These are phyloP conservation scores for Rhipidocladum racemiflorum DNA, from an alignment of 176 grass and related monocot species.

Conservation along the genomic window DNA sequence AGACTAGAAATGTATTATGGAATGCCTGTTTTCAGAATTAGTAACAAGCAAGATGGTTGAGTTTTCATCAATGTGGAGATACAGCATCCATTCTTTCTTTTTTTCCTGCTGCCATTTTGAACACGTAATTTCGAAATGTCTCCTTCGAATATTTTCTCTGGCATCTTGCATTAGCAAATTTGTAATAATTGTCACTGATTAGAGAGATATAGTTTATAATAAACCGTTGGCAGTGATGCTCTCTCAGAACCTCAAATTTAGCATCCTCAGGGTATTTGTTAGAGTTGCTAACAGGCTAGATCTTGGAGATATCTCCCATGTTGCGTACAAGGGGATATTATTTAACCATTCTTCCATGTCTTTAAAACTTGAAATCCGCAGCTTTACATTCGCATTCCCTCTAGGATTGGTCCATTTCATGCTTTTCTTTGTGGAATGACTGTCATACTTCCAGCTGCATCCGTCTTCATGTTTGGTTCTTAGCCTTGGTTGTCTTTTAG, in stretches of 20 bases:
- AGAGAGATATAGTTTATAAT: background rate
- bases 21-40: conserved; percentile 1
- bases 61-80: background rate
- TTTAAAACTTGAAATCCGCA: background rate
- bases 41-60: background rate
- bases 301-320: background rate
- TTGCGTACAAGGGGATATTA: background rate
- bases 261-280: background rate
- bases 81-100: background rate
- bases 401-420: background rate
- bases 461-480: no score
- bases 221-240: background rate
- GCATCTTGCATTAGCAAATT: background rate
- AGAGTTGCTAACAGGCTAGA: background rate
- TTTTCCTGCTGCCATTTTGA: background rate
- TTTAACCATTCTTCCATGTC: conserved; percentile 1
- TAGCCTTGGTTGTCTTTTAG: no score
- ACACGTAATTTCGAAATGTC: background rate
- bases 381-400: background rate
- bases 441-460: background rate
- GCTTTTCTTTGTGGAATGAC: background rate
- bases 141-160: background rate
- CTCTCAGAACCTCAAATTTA: conserved; percentile 1
- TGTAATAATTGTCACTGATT: background rate
- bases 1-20: background rate